Conservation (phyloP, 805 yeast species). For the Sugiyamaella smithiae region DNA sequence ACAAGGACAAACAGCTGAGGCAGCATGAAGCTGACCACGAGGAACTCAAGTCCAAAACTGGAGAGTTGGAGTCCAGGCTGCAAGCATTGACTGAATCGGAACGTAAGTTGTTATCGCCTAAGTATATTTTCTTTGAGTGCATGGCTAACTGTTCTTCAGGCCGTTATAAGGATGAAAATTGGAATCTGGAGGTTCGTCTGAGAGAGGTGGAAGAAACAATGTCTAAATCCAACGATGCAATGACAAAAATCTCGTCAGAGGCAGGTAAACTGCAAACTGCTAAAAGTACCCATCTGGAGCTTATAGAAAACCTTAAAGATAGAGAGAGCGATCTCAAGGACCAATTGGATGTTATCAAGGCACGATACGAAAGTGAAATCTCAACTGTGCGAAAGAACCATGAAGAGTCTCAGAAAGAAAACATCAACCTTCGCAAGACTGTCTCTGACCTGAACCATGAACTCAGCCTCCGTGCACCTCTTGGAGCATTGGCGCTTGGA, state of each 20-base stretch:
- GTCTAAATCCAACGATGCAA: constrained; percentile 24
- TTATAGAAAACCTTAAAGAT: constrained; percentile 29
- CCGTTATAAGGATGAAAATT: constrained; percentile 34
- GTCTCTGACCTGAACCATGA: constrained; percentile 26
- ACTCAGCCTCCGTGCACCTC: constrained; percentile 10
- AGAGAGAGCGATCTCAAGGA: constrained; percentile 30
- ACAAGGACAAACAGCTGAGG: constrained; percentile 21
- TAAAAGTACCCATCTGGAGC: constrained; percentile 27
- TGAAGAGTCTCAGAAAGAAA: constrained; percentile 28
- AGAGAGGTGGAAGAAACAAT: constrained; percentile 30
- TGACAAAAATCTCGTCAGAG: constrained; percentile 27
- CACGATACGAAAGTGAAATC: constrained; percentile 28
- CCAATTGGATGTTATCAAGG: constrained; percentile 24
- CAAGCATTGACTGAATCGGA: constrained; percentile 25
- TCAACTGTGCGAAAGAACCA: constrained; percentile 21
- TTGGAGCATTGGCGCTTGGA: neutral
- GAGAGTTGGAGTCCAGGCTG: constrained; percentile 23
- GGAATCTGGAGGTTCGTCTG: constrained; percentile 37
- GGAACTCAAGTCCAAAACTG: constrained; percentile 21
- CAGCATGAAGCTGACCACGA: constrained; percentile 21
- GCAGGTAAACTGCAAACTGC: constrained; percentile 24
- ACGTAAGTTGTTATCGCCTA: constrained; percentile 16
- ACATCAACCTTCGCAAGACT: constrained; percentile 20
- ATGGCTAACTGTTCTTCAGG: constrained; percentile 26
- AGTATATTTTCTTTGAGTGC: neutral